Evolutionary conservation across 1,284 basidiomycete genomes (phyloP).

Genomic region (Boletus mariae): DNA sequence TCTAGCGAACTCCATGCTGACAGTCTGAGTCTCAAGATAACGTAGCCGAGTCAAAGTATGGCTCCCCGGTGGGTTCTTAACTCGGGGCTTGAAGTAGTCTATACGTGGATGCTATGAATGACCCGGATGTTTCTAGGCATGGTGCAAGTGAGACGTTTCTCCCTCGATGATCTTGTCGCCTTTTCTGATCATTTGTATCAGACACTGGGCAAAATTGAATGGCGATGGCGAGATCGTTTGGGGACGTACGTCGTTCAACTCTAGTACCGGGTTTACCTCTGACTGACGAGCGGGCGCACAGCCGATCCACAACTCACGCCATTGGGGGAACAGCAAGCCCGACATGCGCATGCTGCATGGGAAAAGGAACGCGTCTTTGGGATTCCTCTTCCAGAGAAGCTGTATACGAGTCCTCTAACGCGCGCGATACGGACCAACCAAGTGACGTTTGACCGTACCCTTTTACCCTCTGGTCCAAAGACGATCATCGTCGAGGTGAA

Average conservation of each 20-base stretch:
- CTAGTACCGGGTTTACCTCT: background rate
- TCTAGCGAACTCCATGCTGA: background rate
- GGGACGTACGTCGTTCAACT: conserved; percentile 60
- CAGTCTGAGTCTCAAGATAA: conserved; percentile 52
- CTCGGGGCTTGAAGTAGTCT: too few species aligned
- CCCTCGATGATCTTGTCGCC: too few species aligned
- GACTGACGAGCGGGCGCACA: conserved; percentile 18
- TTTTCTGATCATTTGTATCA: conserved; percentile 20
- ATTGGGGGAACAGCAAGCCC: conserved; percentile 64
- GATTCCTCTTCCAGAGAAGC: conserved; percentile 53
- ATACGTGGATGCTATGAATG: background rate
- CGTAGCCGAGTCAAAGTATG: conserved; percentile 69
- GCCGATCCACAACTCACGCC: conserved; percentile 76
- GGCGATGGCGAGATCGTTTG: conserved; percentile 72
- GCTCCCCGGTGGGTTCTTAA: conserved; percentile 43
- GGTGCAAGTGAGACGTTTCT: conserved; percentile 49
- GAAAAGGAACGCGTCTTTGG: conserved; percentile 46
- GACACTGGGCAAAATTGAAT: conserved; percentile 67
- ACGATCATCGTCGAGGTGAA: conserved; percentile 53
- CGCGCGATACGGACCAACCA: background rate
- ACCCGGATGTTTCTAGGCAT: conserved; percentile 31
- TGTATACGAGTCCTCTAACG: background rate
- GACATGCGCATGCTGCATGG: conserved; percentile 56
- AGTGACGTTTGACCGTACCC: background rate
- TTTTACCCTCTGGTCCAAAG: conserved; percentile 21